Evolutionary conservation across 768 basidiomycete species (phyloP).

Genomic region (Leccinellum rugosiceps): DNA sequence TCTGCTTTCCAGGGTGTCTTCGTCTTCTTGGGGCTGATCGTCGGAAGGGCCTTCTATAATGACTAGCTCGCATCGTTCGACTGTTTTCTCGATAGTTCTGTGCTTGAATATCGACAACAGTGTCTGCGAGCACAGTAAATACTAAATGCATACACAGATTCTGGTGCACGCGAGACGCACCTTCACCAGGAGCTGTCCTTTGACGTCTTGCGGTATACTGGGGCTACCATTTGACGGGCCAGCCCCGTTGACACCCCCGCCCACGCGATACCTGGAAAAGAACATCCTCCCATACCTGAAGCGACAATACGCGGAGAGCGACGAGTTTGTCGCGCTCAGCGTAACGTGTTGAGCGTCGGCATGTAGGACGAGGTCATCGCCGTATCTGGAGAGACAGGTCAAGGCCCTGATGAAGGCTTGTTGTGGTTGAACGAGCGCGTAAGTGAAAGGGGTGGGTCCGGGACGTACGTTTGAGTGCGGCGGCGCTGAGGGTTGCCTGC

Average conservation of each 20-base stretch:
- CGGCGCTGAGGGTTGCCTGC: constrained; percentile 66
- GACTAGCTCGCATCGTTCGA: constrained; percentile 73
- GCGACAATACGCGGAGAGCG: constrained; percentile 78
- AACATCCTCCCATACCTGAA: constrained; percentile 68
- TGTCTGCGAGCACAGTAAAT: constrained; percentile 43
- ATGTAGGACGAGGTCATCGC: constrained; percentile 73
- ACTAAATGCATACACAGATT: constrained; percentile 1
- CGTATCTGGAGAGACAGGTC: constrained; percentile 75
- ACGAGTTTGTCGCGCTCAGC: constrained; percentile 73
- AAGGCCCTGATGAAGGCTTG: constrained; percentile 74
- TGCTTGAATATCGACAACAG: constrained; percentile 74
- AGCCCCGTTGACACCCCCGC: constrained; percentile 13
- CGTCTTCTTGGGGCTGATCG: constrained; percentile 33
- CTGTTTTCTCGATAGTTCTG: constrained; percentile 68
- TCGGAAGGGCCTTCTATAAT: constrained; percentile 52
- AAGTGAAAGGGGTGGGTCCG: constrained; percentile 1
- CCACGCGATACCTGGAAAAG: constrained; percentile 65
- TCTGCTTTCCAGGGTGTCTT: constrained; percentile 67
- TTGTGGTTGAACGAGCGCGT: constrained; percentile 23
- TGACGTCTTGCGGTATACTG: constrained; percentile 44
- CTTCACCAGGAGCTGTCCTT: constrained; percentile 70
- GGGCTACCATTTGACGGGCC: constrained; percentile 11
- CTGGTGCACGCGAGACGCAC: constrained; percentile 33
- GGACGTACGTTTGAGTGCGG: constrained; percentile 46
- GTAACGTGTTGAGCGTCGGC: constrained; percentile 59